phyloP scores from a whole-genome alignment of 2,329 filamentous ascomycete species.

The Talaromyces sp. region DNA sequence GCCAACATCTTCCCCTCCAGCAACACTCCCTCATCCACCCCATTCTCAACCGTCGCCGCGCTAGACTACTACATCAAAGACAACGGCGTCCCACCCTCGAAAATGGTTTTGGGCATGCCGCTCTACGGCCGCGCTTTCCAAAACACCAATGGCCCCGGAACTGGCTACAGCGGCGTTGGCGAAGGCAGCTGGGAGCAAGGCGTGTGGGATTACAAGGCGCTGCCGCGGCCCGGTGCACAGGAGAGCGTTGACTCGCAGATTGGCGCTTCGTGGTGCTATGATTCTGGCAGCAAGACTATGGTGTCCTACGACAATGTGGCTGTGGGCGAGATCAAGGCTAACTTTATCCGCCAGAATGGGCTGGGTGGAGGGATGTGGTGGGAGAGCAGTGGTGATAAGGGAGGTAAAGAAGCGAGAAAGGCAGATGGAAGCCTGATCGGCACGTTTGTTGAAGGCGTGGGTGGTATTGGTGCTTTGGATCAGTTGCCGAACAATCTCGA shows the following conservation, averaged over 20 bases:
- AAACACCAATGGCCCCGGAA: slow-evolving; percentile 69
- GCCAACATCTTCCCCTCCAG: slow-evolving; percentile 65
- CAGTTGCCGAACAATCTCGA: slow-evolving; percentile 28
- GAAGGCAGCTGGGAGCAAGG: slow-evolving; percentile 73
- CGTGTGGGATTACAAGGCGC: slow-evolving; percentile 80
- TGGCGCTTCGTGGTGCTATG: slow-evolving; percentile 73
- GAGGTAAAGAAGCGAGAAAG: slow-evolving; percentile 39
- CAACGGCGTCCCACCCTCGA: slow-evolving; percentile 56
- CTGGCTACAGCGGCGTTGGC: slow-evolving; percentile 66
- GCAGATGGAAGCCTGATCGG: slow-evolving; percentile 59
- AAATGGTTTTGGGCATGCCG: slow-evolving; percentile 90
- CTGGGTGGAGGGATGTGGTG: slow-evolving; percentile 96
- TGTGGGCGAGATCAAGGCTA: slow-evolving; percentile 63
- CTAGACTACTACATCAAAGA: slow-evolving; percentile 62
- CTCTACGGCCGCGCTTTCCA: slow-evolving; percentile 87
- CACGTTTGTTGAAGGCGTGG: slow-evolving; percentile 39
- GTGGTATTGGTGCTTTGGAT: slow-evolving; percentile 28
- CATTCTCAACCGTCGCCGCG: slow-evolving; percentile 68
- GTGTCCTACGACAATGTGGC: slow-evolving; percentile 63
- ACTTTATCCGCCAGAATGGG: slow-evolving; percentile 58
- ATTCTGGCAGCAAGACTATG: slow-evolving; percentile 57
- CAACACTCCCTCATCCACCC: slow-evolving; percentile 60
- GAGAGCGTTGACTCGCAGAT: slow-evolving; percentile 59
- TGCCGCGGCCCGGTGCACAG: slow-evolving; percentile 63
- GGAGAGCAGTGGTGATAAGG: slow-evolving; percentile 77